phyloP scores from a whole-genome alignment of 1,284 basidiomycete species.

The Trametes sp. region DNA sequence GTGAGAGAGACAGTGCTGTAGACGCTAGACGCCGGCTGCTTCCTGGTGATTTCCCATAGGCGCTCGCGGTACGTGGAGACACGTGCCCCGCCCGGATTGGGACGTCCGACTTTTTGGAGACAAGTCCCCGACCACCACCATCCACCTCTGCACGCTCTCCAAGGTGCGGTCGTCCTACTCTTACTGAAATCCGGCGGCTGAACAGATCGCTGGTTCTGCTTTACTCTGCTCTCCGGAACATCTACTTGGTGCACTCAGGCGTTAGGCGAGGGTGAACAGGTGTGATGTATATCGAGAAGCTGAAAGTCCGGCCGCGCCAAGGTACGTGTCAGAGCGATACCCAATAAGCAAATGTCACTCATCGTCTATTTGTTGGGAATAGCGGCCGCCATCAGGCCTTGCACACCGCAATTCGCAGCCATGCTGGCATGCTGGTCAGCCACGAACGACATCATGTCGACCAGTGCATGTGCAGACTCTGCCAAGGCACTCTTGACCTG shows the following conservation, averaged over 20 bases:
- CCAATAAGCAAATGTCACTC: too few species aligned
- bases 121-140: conserved; percentile 16
- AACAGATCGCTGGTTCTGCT: neutral
- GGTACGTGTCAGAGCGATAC: conserved; percentile 52
- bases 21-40: conserved; percentile 3
- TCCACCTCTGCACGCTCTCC: conserved; percentile 15
- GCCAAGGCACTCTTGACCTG: conserved; percentile 81
- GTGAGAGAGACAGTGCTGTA: neutral
- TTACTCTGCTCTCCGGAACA: neutral
- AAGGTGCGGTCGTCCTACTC: conserved; percentile 4
- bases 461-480: conserved; percentile 66
- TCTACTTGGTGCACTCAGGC: neutral
- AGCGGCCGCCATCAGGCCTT: conserved; percentile 20
- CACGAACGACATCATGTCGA: conserved; percentile 72
- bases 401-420: conserved; percentile 77
- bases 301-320: conserved; percentile 84
- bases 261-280: conserved; percentile 20
- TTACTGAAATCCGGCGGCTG: neutral
- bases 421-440: conserved; percentile 96
- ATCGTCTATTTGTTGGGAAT: conserved; percentile 14
- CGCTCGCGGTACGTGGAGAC: conserved; percentile 34
- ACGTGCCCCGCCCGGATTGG: conserved; percentile 29
- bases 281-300: conserved; percentile 75
- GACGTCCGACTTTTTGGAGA: conserved; percentile 16
- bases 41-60: conserved; percentile 29